Evolutionary conservation across 2,329 filamentous ascomycete genomes (phyloP).

Genomic region (Colletotrichum phormii): DNA sequence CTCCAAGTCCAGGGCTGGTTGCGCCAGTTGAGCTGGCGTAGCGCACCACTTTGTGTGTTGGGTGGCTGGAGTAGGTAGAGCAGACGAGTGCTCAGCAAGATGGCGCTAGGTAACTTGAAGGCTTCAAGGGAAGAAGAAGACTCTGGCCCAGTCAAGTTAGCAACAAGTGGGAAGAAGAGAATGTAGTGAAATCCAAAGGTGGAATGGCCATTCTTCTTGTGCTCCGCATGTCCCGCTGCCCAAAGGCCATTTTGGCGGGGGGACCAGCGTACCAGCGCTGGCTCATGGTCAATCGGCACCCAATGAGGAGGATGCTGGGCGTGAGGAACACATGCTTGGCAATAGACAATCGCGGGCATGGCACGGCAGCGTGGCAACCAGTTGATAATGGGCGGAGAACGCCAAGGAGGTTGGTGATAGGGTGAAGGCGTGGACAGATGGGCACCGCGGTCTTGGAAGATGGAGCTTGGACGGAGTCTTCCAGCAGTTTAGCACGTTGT

Average conservation of each 20-base stretch:
- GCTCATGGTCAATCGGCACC: constrained; percentile 23
- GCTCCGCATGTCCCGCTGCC: constrained; percentile 34
- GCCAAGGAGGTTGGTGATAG: constrained; percentile 32
- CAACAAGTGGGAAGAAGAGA: background rate
- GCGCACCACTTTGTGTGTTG: background rate
- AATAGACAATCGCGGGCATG: constrained; percentile 35
- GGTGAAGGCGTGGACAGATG: constrained; percentile 1
- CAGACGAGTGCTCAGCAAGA: background rate
- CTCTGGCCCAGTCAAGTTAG: background rate
- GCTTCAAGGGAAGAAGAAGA: background rate
- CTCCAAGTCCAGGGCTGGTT: background rate
- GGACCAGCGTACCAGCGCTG: background rate
- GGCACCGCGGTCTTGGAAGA: background rate
- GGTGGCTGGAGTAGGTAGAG: background rate
- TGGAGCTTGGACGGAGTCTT: constrained; percentile 23
- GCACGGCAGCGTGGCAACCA: constrained; percentile 35
- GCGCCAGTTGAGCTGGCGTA: background rate
- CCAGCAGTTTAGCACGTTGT: background rate
- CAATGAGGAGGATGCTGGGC: constrained; percentile 28
- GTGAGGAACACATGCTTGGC: constrained; percentile 33
- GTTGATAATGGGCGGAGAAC: constrained; percentile 34
- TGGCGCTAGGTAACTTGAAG: background rate
- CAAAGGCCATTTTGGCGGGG: constrained; percentile 23
- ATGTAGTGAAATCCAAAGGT: constrained; percentile 15
- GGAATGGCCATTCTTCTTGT: constrained; percentile 35